Conservation (phyloP, 306 rosid species). For the Sesbania bispinosa region DNA sequence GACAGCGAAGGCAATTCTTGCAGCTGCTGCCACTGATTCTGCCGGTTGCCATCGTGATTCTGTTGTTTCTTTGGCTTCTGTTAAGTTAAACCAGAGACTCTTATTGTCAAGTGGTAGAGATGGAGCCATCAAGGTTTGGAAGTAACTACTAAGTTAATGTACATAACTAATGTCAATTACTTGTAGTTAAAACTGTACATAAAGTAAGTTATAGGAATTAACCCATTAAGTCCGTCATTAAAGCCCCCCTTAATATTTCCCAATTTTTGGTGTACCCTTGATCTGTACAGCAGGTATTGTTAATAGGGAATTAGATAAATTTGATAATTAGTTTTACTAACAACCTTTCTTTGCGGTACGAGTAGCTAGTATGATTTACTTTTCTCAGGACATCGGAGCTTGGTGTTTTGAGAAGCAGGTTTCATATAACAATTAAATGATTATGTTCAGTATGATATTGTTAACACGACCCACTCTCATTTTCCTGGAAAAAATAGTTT, state of each 20-base stretch:
- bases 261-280: neutral
- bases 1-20: conserved; percentile 74
- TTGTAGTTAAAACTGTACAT: conserved; percentile 47
- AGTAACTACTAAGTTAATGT: conserved; percentile 48
- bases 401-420: neutral
- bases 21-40: conserved; percentile 92
- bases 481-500: neutral
- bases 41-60: conserved; percentile 95
- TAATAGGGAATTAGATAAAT: neutral
- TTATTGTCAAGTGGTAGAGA: conserved; percentile 87
- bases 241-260: conserved; percentile 5
- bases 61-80: conserved; percentile 73
- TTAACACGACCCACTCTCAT: neutral
- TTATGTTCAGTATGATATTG: too few species aligned
- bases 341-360: too few species aligned
- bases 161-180: conserved; percentile 38
- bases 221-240: neutral
- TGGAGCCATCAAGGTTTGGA: conserved; percentile 97
- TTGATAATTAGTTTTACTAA: conserved; percentile 3
- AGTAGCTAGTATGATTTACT: neutral
- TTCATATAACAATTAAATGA: neutral
- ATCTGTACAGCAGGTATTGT: conserved; percentile 32
- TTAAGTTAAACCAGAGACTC: conserved; percentile 92
- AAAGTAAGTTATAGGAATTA: conserved; percentile 22
- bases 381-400: neutral